A percentile compares a stretch with the other conserved stretches of the same genome.
Evolutionary conservation across 1,139 yeast species (phyloP).

Genomic region (Suhomyces wounanorum): DNA sequence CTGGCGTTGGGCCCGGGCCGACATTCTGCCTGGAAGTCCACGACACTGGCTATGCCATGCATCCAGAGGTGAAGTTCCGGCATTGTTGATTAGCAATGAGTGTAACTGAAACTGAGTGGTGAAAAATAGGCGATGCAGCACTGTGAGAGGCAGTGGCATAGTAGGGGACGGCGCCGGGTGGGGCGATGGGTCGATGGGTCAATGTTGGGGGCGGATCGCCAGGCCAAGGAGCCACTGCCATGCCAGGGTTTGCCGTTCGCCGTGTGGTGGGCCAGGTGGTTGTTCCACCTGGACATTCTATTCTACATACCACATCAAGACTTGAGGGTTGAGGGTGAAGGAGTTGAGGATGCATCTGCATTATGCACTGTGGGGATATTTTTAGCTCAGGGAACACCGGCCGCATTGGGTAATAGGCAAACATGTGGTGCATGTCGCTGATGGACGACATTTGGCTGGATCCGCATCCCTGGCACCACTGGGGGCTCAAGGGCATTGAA

Average conservation of each 20-base stretch:
- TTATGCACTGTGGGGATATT: background rate
- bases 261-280: background rate
- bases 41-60: background rate
- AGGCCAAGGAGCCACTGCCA: too few relatives aligned
- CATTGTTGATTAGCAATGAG: background rate
- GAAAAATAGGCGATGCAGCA: background rate
- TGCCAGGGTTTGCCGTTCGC: too few relatives aligned
- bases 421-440: slow-evolving; percentile 4
- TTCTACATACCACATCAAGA: background rate
- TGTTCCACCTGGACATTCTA: background rate
- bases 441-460: slow-evolving; percentile 3
- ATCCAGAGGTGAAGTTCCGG: background rate
- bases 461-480: background rate
- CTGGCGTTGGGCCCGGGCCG: background rate
- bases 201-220: too few relatives aligned
- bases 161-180: too few relatives aligned
- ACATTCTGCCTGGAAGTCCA: background rate
- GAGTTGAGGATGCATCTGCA: too few relatives aligned
- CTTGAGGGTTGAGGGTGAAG: background rate
- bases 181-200: too few relatives aligned
- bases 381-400: background rate
- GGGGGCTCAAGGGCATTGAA: background rate
- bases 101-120: background rate
- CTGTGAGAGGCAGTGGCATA: background rate
- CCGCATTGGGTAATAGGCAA: slow-evolving; percentile 2